Evolutionary conservation across 345 rosid genomes (phyloP), one percentile per base, ranked within the genome.

Genomic region (Brassica juncea): DNA sequence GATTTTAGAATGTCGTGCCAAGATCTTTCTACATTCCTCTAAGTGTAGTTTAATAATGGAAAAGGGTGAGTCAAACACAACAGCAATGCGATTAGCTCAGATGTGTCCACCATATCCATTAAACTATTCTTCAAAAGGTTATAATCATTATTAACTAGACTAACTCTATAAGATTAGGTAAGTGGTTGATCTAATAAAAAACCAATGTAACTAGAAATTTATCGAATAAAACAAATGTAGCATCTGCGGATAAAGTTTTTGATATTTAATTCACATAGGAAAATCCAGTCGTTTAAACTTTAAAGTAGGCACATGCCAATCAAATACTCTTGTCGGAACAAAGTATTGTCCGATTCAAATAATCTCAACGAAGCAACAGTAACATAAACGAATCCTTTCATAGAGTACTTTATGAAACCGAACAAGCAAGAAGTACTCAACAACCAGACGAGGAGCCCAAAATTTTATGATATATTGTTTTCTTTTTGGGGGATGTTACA

Each of bases 301-400:
- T 16, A 28, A 61, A 34, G 27, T 74, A 11, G 15, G 30, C n/a
- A 47, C 64, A 25, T 60, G 55, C 10, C 49, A 66, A 66, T 72
- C 21, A 6, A 2, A 28, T 5, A 21, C 16, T 8, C 54, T 59
- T 60, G 74, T 79, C 70, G 62, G 66, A 64, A 73, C 19, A 49
- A 69, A 63, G 71, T 37, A 28, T 49, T 49, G 57, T 35, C 27
- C 60, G 25, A 47, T 47, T 60, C 70, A 27, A 60, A 69, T 19
- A 62, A 69, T 69, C 25, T 14, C 2, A 63, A 69, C 4, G 79
- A 80, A 62, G 79, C 79, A 80, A 69, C 52, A 69, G 70, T 73
- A 68, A 28, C 57, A 73, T 0, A 0, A 15, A 68, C 60, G 74
- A 67, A 79, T 73, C 65, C 65, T 73, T 79, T 34, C 35, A 68